phyloP scores from a whole-genome alignment of 192 early-diverging fungal genomes.

The Umbelopsis sp. region DNA sequence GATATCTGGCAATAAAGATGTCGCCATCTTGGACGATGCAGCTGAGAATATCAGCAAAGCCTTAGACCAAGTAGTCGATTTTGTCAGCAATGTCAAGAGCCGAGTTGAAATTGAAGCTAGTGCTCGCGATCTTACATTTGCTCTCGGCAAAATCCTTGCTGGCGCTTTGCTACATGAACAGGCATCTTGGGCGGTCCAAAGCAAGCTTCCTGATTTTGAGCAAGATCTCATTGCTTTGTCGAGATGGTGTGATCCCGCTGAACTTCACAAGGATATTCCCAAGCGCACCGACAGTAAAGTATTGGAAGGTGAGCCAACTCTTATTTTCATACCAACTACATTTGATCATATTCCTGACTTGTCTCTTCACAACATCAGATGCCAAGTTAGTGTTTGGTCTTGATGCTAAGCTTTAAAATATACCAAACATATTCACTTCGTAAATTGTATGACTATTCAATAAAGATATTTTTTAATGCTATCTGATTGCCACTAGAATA shows the following conservation, averaged over 20 bases:
- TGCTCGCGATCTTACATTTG: conserved; percentile 52
- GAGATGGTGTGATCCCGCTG: conserved; percentile 28
- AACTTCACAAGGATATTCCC: conserved; percentile 20
- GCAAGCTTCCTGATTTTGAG: not conserved
- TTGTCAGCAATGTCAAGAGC: conserved; percentile 26
- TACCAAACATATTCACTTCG: not conserved
- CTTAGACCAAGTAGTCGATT: conserved; percentile 24
- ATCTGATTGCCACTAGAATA: too few relatives aligned
- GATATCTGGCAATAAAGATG: not conserved
- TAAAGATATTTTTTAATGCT: too few relatives aligned
- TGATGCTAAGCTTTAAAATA: conserved; percentile 28
- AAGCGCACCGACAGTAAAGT: not conserved
- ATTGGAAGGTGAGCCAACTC: conserved; percentile 11
- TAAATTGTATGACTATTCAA: too few relatives aligned
- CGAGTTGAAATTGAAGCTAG: conserved; percentile 40
- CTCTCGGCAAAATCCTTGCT: conserved; percentile 49
- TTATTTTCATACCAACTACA: not conserved
- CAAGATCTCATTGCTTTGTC: conserved; percentile 24
- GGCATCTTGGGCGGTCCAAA: conserved; percentile 43
- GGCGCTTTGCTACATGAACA: conserved; percentile 57
- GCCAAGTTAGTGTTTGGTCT: conserved; percentile 31
- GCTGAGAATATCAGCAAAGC: conserved; percentile 34
- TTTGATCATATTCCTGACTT: not conserved
- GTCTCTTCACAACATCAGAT: conserved; percentile 2
- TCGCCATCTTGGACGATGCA: conserved; percentile 22